Base-by-base conservation (phyloP, 805 yeast species). In the Saturnispora kantuleensis region DNA sequence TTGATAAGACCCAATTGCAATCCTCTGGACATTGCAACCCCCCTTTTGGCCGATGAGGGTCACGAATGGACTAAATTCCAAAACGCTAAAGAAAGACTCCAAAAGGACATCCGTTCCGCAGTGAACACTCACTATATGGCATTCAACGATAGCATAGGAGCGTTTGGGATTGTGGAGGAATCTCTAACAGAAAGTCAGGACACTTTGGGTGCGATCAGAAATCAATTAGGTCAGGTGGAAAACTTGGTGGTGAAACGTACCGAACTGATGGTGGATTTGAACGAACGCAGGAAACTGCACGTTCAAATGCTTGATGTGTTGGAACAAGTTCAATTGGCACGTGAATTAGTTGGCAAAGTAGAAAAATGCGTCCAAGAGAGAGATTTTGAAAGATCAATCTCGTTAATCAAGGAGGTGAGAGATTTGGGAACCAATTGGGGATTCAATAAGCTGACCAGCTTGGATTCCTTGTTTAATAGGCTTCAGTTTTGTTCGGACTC, bases 61-160 rank as follows among this genome's bases (percentile, higher is more conserved):
- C 93, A 88, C n/a, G 76, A 81, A 48, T 70, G 71, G 47, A 70
- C 70, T 1, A 88, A 85, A 49, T 90, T 90, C 52, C 67, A 71
- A 36, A 71, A 73, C 39, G 62, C 87, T 38, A 77, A 81, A 49
- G 65, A 67, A 18, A 67, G 74, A 43, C 73, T 89, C 10, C 74
- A 79, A 12, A 58, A 58, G 13, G 74, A 79, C 21, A 67, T 90
- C 42, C 74, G 81, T 47, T 64, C 63, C 18, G 85, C 89, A 2
- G 96, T 89, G 28, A 82, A 81, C 51, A 84, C 80, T 44, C 84
- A 87, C 57, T 81, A 80, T 58, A 89, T 85, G 58, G 80, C 86
- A 1, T 88, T 90, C 64, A 88, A 86, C 59, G 81, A 79, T 52
- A 79, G 87, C 52, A 79, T 90, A 38, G 95, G 95, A 0, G 81